Evolutionary conservation across 2,329 filamentous ascomycete species (phyloP), one percentile per base, ranked within the genome.

Genomic region (Onygena corvina): DNA sequence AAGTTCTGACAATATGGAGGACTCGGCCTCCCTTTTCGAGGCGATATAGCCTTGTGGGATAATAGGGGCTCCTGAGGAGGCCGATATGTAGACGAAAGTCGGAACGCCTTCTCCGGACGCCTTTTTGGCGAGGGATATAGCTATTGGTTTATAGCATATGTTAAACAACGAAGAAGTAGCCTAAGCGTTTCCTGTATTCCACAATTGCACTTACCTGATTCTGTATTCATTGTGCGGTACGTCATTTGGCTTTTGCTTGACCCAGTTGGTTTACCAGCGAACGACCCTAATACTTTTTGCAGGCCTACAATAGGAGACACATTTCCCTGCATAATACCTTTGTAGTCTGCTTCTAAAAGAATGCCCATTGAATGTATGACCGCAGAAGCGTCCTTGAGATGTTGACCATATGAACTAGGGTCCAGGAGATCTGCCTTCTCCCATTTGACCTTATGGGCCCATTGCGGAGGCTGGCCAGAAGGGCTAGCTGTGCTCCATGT

Each of bases 331-430:
- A 98, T 64, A 12, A 94, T 83, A 57, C 84, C 85, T 69, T 98
- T 98, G 78, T 98, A 98, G 72, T 98, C 92, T 46, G 89, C 88
- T 71, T 98, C 92, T 7, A 98, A 78, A 14, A 98, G 76, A 59
- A 98, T 95, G 7, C 92, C 92, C 83, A 96, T 89, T 61, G 77
- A 87, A 73, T 98, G 92, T 42, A 98, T 83, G 21, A 96, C 89
- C 50, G 81, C 89, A 64, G 87, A 80, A 53, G 88, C 86, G 50
- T 77, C 79, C 57, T 79, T 76, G 53, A 98, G 78, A 44, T 90
- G 77, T 0, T 82, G 71, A 6, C 77, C 78, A 70, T 95, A 98
- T 14, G 84, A 84, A 0, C 77, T 71, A 0, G 92, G 90, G 52
- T 83, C 79, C 53, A 98, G 78, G 57, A 96, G 83, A 68, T 96